Evolutionary conservation across 2,329 filamentous ascomycete genomes (phyloP), one percentile per base, ranked within the genome.

Genomic region (Fusarium transvaalense): DNA sequence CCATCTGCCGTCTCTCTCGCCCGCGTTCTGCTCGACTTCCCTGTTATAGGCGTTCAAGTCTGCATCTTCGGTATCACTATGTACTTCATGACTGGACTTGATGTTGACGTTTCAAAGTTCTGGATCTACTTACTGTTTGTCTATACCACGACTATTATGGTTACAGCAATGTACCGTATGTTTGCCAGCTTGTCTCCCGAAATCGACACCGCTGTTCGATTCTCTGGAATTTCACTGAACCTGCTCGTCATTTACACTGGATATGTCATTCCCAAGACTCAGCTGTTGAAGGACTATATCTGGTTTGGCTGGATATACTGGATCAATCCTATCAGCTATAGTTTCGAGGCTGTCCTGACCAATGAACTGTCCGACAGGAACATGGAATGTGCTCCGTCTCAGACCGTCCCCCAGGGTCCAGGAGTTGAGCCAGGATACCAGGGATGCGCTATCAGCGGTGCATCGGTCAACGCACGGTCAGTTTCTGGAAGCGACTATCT

Each of bases 1-100:
- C 85, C 86, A 0, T 83, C 82, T 10, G 84, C 85, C 25, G 85
- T 89, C 64, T 82, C 83, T 4, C 77, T 89, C 5, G 86, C 86
- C 29, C 81, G 85, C 3, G 82, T 88, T 2, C 75, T 88, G 2
- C 77, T 81, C 8, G 88, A 92, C 86, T 68, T 90, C 82, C 77
- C 88, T 1, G 72, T 84, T 1, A 87, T 94, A 65, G 78, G 91
- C 7, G 35, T 84, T 10, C 90, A 91, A 73, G 83, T 89, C 1
- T 82, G 90, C 66, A 79, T 87, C n/a, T 94, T 93, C 79, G 90
- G 91, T 61, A 45, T 92, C 37, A 84, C 88, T 15, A 80, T 94
- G 50, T 95, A 94, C 80, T 94, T 94, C 78, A 89, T 94, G 89
- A 88, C 88, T 0, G 88, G 89, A 48, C 83, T 95, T 7, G 85